Evolutionary conservation across 352 stramenopile genomes (phyloP), one percentile per base, ranked within the genome.

Genomic region (Phytophthora gonapodyides): DNA sequence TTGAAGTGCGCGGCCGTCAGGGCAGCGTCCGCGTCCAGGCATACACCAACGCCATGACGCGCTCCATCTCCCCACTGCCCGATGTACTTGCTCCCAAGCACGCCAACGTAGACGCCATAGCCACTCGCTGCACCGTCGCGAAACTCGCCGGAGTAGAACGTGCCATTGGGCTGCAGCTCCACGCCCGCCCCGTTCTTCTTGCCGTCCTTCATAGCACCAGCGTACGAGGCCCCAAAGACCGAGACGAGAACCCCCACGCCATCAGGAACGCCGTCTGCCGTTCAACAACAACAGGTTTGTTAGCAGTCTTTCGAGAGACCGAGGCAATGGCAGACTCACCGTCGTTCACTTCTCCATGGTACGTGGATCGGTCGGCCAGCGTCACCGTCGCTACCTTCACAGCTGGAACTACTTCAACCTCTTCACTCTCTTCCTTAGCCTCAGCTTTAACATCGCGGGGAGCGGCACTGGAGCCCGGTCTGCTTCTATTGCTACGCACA

Each of bases 121-220:
- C 78, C 80, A 21, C 48, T 62, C 5, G 61, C 24, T 16, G 69
- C 46, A 1, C 63, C 70, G 12, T 65, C 24, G 0, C 19, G 21
- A 43, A 84, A 84, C 16, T 76, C 67, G 1, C 78, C 80, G 0
- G 67, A 73, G 42, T 76, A 89, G 13, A 51, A 47, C 2, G 71
- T 55, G 9, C 78, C 78, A 30, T 82, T 87, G 7, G 58, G 50
- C 33, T 72, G 44, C 30, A 76, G 41, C 34, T 78, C 65, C 9
- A 87, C 74, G n/a, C 80, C 80, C 8, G 67, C 52, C 13, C 75
- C 77, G 27, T 75, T 46, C 44, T 75, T 80, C 44, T 65, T 72
- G 35, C 74, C 69, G 3, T 62, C 21, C 9, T 50, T 42, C 35
- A 89, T 67, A 5, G 61, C 51, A 19, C 80, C 80, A 0, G 66